These are phyloP conservation scores for Glycine soja DNA, from an alignment of 306 rosid genomes.

Conservation along the genomic window DNA sequence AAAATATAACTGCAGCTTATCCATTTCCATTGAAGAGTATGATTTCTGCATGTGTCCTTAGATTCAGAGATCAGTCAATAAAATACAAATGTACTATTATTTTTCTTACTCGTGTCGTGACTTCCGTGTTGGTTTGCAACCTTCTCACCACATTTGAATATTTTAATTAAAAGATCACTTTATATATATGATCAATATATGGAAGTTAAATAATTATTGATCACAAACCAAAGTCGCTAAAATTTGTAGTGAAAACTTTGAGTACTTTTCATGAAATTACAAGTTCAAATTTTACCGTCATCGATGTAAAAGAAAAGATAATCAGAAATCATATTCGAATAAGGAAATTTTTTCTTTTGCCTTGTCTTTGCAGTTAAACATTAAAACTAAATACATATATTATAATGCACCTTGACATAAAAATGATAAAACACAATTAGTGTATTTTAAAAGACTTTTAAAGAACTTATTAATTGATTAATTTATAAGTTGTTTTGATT, in stretches of 20 bases:
- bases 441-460: too few species aligned
- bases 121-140: slow-evolving; percentile 27
- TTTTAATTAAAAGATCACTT: neutral
- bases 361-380: neutral
- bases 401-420: too few species aligned
- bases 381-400: neutral
- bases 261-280: neutral
- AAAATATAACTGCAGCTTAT: neutral
- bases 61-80: slow-evolving; percentile 45
- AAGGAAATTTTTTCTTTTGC: neutral
- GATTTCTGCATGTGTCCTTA: neutral
- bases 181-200: neutral
- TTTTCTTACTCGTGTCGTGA: slow-evolving; percentile 16
- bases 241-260: neutral
- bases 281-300: neutral
- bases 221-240: neutral
- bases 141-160: slow-evolving; percentile 26
- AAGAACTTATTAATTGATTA: too few species aligned
- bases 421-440: too few species aligned
- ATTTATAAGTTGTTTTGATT: too few species aligned
- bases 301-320: neutral
- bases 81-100: slow-evolving; percentile 33
- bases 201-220: neutral
- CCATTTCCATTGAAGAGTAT: neutral
- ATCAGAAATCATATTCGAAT: neutral